Base-by-base conservation (phyloP, 306 rosid species). In the Quercus gilva region DNA sequence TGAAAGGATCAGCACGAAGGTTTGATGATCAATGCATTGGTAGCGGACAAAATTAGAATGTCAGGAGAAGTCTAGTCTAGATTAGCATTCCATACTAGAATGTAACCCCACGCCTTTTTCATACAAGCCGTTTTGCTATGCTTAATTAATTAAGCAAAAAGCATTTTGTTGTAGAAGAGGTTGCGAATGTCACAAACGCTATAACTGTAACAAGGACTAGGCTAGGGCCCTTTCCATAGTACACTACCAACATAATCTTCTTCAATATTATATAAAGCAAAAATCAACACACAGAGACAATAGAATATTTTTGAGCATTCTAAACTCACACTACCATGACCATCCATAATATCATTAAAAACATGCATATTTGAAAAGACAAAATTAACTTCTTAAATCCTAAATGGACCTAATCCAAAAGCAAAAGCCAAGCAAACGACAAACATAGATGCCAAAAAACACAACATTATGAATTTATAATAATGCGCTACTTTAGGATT, bases 21-120 rank as follows among this genome's bases (percentile, higher is more conserved):
- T 72, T 79, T 35, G 41, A 5, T 75, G 77, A 95, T 92, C 98
- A 92, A 70, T 1, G 92, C 29, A 81, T 5, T 33, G 76, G 88
- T 64, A 76, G 86, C 55, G 20, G 67, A 71, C 4, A 25, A 4
- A 61, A 57, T 5, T 2, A 56, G 1, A 17, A 35, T 91, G 91
- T 90, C 13, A 87, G 92, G 88, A 80, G 92, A 85, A 92, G 90
- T 91, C 94, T 35, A 35, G 41, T 35, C 8, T 95, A 92, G 94
- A 70, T 84, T 71, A 61, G 14, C 85, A 95, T 84, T 85, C 98
- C 86, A 95, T 91, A 80, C 81, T 95, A 92, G 97, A 90, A 91
- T 90, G 96, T 84, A 92, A 86, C 35, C 86, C 96, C 97, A 87
- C 88, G 96, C 96, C 97, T 33, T 92, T 95, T 95, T 91, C 70